These are phyloP conservation scores for Effrenium voratum DNA, from an alignment of 73 alveolate genomes.

Conservation along the genomic window DNA sequence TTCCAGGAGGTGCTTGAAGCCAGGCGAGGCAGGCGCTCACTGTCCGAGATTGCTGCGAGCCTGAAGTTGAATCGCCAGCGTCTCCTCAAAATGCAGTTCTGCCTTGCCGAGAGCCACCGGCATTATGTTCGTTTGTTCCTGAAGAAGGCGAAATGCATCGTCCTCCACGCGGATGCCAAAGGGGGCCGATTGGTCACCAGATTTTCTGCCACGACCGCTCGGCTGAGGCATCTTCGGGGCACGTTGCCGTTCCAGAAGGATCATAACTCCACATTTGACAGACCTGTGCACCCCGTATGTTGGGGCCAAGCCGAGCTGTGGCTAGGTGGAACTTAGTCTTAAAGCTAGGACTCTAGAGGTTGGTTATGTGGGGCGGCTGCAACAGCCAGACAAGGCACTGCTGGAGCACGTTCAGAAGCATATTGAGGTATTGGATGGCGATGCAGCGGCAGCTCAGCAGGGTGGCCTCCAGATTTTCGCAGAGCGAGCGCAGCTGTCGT, in stretches of 20 bases:
- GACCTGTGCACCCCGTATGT: conserved; percentile 30
- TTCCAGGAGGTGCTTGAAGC: neutral
- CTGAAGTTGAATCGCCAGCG: neutral
- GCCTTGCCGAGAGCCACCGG: conserved; percentile 20
- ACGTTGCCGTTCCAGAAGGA: neutral
- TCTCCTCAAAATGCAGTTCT: conserved; percentile 13
- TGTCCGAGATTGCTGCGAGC: neutral
- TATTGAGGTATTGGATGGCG: conserved; percentile 4
- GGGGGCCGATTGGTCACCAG: conserved; percentile 16
- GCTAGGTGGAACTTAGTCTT: neutral
- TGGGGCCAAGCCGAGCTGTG: neutral
- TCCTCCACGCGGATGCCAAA: neutral
- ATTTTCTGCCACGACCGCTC: neutral
- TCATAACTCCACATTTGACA: neutral
- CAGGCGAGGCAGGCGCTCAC: neutral
- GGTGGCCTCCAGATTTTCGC: neutral
- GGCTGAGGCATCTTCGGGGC: neutral
- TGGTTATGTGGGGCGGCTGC: conserved; percentile 17
- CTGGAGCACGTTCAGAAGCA: conserved; percentile 12
- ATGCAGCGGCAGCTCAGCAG: conserved; percentile 1
- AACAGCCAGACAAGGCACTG: conserved; percentile 10
- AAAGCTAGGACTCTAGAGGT: neutral
- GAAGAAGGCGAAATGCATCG: neutral
- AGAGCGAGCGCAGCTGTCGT: neutral
- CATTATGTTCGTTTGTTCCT: neutral